Base-by-base conservation (phyloP, 768 basidiomycete genomes). In the Coprinellus micaceus region DNA sequence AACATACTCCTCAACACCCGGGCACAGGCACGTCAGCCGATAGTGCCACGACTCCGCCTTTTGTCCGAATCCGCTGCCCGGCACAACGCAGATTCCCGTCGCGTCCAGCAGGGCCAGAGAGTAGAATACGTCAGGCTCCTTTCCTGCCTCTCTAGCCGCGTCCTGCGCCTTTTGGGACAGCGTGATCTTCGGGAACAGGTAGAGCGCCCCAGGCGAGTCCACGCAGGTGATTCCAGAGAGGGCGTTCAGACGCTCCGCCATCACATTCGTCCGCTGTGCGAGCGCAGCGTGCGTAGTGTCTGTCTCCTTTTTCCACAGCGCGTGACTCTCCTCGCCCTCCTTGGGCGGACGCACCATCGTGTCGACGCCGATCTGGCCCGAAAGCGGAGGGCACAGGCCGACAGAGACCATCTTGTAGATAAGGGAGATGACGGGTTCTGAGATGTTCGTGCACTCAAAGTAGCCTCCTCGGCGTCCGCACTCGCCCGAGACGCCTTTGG, bases 381-480 rank as follows among this genome's bases (percentile, higher is more conserved):
- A 76, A 5, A 97, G 77, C 2, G 94, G 89, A 28, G 97, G 93
- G 71, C 96, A 98, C 21, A 98, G 82, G 2, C 81, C 80, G 54
- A 98, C 91, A 63, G 83, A 86, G 53, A 92, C 91, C 86, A 99
- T 94, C 78, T 98, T 99, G 80, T 98, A 98, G 51, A 98, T 82
- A 67, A 91, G 82, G 15, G 89, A 92, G 58, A 89, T 75, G 57
- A 96, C 79, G 26, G 92, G 87, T 7, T 84, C 77, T 12, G 78
- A 67, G 61, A 99, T 74, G 73, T 98, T 98, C 59, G 82, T 80
- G 68, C 87, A 85, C 73, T 99, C 96, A 64, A 96, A 95, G 77
- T 97, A 99, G 2, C 95, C 96, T 30, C 96, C 96, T 47, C 97
- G 82, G n/a, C 96, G 80, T 2, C 97, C 96, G 69, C 97, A 99